phyloP scores from a whole-genome alignment of 805 yeast genomes.

The Kuraishia floccosa region DNA sequence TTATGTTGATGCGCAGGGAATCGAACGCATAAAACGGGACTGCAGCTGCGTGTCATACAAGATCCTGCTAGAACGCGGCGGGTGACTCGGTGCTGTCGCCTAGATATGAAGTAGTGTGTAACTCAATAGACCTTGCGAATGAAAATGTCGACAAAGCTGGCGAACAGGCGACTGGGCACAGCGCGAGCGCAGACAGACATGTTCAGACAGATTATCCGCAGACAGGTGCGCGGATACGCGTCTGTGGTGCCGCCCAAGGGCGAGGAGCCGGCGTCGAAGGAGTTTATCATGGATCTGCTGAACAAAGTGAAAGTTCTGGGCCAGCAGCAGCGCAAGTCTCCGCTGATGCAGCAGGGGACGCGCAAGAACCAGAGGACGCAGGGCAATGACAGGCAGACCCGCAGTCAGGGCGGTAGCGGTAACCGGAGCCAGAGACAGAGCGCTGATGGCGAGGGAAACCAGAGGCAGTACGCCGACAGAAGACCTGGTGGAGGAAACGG shows the following conservation, averaged over 20 bases:
- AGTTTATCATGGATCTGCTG: background rate
- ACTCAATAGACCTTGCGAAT: background rate
- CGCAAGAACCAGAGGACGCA: background rate
- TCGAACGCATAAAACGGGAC: slow-evolving; percentile 9
- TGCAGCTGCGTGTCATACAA: slow-evolving; percentile 2
- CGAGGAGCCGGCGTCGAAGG: background rate
- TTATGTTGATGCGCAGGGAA: slow-evolving; percentile 11
- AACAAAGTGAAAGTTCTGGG: background rate
- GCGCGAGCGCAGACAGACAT: background rate
- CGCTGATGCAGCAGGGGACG: background rate
- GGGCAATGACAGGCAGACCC: background rate
- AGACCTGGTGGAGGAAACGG: background rate
- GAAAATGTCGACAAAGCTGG: background rate
- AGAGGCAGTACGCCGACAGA: background rate
- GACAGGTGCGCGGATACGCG: background rate
- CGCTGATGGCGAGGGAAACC: background rate
- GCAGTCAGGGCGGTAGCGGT: background rate
- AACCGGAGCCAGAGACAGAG: background rate
- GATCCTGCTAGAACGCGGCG: background rate
- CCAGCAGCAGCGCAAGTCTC: background rate
- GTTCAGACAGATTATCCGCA: background rate
- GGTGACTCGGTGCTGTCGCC: slow-evolving; percentile 5
- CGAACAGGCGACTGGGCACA: background rate
- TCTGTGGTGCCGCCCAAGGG: background rate
- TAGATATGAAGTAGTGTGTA: background rate